Base-by-base conservation (phyloP, 192 early-diverging fungal species). In the Spizellomyces sp. region DNA sequence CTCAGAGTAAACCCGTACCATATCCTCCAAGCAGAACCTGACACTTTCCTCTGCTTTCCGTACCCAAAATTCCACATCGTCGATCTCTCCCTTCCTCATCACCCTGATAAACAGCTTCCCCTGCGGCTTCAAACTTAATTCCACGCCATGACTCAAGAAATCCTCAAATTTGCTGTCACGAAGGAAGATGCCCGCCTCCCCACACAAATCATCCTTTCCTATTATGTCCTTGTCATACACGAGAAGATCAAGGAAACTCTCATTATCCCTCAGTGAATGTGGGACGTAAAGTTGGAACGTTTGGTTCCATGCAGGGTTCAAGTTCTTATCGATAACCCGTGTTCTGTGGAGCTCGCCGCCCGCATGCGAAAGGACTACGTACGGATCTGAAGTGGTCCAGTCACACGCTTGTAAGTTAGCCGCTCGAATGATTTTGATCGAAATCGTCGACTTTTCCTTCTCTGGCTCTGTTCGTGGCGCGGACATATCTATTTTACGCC, bases 301-400 rank as follows among this genome's bases (percentile, higher is more conserved):
- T 54, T 75, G 45, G 48, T 86, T 81, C 79, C 81, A 86, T 9
- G 81, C 79, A 5, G 84, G 84, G 72, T 84, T 80, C 58, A 80
- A 57, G 54, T 58, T 81, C 50, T 59, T 56, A 21, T 69, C 6
- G 44, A 80, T 69, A 8, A 76, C 62, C 6, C 69, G 45, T 5
- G 84, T 79, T 27, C 58, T 22, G 42, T 54, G 55, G 1, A 81
- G 17, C n/a, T 73, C 65, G 22, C 45, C 43, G 15, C 71, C 77
- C 14, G 27, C 73, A 21, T 76, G 44, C 12, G 48, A 45, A 9
- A 83, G 36, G 8, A 54, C 45, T 36, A 79, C 75, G 62, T 79
- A 86, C n/a, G 80, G 77, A 62, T 86, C 81, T 12, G 64, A 66
- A 0, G 81, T 72, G 14, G 50, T 67, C 55, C 67, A 74, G 61